phyloP scores from a whole-genome alignment of 345 rosid genomes.

The Schrenkiella parvula region DNA sequence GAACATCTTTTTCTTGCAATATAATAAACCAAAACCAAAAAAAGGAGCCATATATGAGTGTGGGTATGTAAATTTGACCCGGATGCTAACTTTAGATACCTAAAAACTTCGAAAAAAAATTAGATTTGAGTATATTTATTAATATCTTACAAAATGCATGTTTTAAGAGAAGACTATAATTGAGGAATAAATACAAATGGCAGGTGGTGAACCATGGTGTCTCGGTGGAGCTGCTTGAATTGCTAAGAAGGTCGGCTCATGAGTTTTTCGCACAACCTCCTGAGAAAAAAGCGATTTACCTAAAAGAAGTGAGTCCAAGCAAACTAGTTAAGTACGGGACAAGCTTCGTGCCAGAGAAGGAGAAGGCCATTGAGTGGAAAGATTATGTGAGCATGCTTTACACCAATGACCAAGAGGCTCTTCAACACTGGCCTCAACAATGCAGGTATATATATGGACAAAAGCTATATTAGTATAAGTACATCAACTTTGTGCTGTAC shows the following conservation, averaged over 20 bases:
- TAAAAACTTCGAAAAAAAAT: background rate
- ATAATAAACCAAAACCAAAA: background rate
- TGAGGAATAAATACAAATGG: background rate
- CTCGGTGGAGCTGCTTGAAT: constrained; percentile 41
- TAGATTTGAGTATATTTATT: background rate
- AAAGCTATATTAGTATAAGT: background rate
- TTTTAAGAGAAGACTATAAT: background rate
- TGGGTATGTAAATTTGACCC: background rate
- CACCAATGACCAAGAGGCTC: constrained; percentile 50
- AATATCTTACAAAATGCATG: background rate
- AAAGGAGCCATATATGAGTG: background rate
- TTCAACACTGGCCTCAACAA: constrained; percentile 46
- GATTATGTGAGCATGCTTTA: constrained; percentile 54
- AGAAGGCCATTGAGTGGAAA: constrained; percentile 63
- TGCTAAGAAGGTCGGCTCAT: constrained; percentile 42
- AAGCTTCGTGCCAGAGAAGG: constrained; percentile 55
- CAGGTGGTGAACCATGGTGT: constrained; percentile 61
- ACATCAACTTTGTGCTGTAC: background rate
- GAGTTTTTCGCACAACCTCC: constrained; percentile 39
- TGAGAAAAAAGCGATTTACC: constrained; percentile 43
- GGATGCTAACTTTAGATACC: background rate
- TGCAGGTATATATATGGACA: constrained; percentile 33
- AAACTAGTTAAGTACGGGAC: constrained; percentile 50
- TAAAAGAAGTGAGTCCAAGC: constrained; percentile 44
- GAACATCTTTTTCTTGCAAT: background rate